phyloP scores from a whole-genome alignment of 129 eudicot species.

The carrot (Daucus carota) region DNA sequence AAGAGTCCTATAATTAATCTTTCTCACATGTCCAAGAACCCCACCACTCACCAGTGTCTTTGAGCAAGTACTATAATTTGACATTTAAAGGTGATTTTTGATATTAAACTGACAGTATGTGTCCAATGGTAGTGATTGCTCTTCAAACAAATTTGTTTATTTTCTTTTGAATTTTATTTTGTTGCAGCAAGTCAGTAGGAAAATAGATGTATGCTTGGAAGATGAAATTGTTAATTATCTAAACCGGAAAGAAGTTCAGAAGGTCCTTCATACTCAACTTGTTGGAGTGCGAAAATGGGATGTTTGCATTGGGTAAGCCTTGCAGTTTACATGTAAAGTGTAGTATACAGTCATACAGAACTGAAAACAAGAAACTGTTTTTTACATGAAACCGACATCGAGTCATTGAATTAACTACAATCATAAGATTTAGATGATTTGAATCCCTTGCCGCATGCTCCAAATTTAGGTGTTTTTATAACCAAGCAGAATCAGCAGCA shows the following conservation, averaged over 20 bases:
- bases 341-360: neutral
- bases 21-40: no score
- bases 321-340: neutral
- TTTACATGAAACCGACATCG: neutral
- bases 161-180: no score
- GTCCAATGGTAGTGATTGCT: no score
- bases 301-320: slow-evolving; percentile 63
- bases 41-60: no score
- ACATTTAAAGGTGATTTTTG: no score
- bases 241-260: slow-evolving; percentile 57
- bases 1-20: no score
- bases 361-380: neutral
- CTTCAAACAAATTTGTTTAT: neutral
- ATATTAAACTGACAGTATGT: no score
- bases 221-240: slow-evolving; percentile 61
- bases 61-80: no score
- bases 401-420: neutral
- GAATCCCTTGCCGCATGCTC: neutral
- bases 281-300: slow-evolving; percentile 61
- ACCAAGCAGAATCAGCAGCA: slow-evolving; percentile 2
- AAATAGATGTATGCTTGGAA: slow-evolving; percentile 66
- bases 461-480: neutral
- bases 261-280: slow-evolving; percentile 62
- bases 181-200: slow-evolving; percentile 49
- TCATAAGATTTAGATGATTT: neutral